Percentiles rank a stretch among this genome's conserved stretches.
Conservation (phyloP, 495 filamentous ascomycete genomes). For the Aspergillus biplanus region DNA sequence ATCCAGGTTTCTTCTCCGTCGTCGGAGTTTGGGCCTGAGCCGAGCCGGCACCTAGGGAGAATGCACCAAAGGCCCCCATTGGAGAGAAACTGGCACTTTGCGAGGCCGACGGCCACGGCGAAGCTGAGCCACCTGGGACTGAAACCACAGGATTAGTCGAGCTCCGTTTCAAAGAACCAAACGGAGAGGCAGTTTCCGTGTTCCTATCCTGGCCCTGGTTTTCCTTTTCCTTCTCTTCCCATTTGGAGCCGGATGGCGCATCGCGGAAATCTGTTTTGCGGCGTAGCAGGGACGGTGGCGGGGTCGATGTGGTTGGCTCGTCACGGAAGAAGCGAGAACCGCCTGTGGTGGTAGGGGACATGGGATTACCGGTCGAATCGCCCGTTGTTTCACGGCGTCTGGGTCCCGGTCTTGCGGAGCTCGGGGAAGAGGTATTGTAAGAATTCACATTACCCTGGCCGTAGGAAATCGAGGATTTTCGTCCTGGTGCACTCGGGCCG, state of each 20-base stretch:
- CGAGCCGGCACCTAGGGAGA: conserved; percentile 59
- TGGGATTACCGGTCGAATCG: conserved; percentile 67
- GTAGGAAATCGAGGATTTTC: conserved; percentile 78
- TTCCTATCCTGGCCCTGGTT: conserved; percentile 38
- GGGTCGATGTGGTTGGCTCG: conserved; percentile 60
- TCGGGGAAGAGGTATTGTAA: conserved; percentile 60
- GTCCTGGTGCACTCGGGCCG: conserved; percentile 59
- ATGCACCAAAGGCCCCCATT: conserved; percentile 88
- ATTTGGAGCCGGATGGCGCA: conserved; percentile 32
- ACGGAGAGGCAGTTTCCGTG: conserved; percentile 54
- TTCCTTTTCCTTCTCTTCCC: conserved; percentile 51
- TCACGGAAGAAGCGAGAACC: conserved; percentile 60
- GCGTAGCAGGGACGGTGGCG: conserved; percentile 67
- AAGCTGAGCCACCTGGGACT: conserved; percentile 56
- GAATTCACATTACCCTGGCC: conserved; percentile 49
- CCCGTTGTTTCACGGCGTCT: conserved; percentile 81
- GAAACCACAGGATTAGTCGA: conserved; percentile 64
- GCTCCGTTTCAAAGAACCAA: conserved; percentile 69
- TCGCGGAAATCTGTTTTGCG: conserved; percentile 75
- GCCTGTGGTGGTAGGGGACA: conserved; percentile 57
- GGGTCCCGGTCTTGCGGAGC: conserved; percentile 66
- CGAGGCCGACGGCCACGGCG: conserved; percentile 69
- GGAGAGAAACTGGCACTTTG: conserved; percentile 63
- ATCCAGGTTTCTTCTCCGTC: conserved; percentile 69
- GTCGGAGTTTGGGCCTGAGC: conserved; percentile 49